Evolutionary conservation across 2,329 filamentous ascomycete species (phyloP), one percentile per base, ranked within the genome.

Genomic region (Talaromyces sp.): DNA sequence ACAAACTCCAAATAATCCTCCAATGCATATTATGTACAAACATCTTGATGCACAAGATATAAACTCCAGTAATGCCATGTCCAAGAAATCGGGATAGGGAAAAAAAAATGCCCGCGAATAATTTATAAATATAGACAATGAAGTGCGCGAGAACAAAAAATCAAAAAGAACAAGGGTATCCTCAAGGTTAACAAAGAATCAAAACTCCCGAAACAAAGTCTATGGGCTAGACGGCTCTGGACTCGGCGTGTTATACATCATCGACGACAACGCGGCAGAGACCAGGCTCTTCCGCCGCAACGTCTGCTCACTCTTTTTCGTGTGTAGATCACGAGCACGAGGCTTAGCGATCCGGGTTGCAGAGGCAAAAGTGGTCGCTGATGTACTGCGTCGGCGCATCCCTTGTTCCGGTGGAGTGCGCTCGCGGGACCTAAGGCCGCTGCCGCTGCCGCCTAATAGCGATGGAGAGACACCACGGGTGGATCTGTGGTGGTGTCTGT

Each of bases 271-370:
- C 47, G 74, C 74, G 12, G 74, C 73, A 67, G 70, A 75, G 8
- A 77, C 75, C 47, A 77, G 65, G 57, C 75, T 77, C 67, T 73
- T 75, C 57, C 75, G 65, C 27, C 75, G 63, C 27, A 76, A 57
- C 0, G 73, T 74, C 55, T 75, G 72, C 54, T 76, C 75, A 60
- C 69, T 70, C 64, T 72, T 73, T 65, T 73, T 75, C 16, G 61
- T 36, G 18, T 60, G 61, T 23, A 63, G 28, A 16, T 63, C 59
- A 8, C 62, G 62, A 47, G 54, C 67, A 23, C 63, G 53, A 56
- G 65, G 68, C 61, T 76, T 76, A 57, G 75, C 74, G 51, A 76
- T 68, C 7, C 74, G 72, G 59, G 68, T 65, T 2, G 72, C 65
- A 36, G 68, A 68, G 27, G 70, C 56, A 3, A 68, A 66, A 31